Conservation (phyloP, 805 yeast genomes). For the Ogataea pilisensis region DNA sequence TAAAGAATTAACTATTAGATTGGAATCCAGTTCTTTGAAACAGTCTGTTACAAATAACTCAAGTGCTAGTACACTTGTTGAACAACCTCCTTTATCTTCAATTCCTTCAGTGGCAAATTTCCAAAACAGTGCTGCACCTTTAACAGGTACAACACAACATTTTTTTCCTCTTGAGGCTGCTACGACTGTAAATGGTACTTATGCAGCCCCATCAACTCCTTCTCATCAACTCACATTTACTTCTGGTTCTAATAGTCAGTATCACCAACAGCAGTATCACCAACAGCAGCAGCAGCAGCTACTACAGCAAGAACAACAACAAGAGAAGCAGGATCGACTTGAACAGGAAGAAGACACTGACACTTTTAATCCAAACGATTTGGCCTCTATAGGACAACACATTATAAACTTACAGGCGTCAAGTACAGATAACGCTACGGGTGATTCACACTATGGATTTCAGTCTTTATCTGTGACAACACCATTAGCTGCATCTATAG, state of each 20-base stretch:
- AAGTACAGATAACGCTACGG: constrained; percentile 4
- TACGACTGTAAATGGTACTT: no score
- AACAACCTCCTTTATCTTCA: constrained; percentile 33
- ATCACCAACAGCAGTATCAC: background rate
- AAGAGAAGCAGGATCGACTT: background rate
- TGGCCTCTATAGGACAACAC: constrained; percentile 22
- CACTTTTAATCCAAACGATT: constrained; percentile 2
- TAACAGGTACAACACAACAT: constrained; percentile 13
- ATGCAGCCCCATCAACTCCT: no score
- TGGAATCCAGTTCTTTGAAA: constrained; percentile 60
- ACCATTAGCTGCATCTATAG: constrained; percentile 33
- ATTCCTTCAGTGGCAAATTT: constrained; percentile 34
- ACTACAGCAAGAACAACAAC: constrained; percentile 3
- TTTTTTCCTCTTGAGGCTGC: constrained; percentile 7
- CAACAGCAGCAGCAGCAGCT: constrained; percentile 1
- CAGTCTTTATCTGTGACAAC: constrained; percentile 29
- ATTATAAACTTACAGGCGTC: constrained; percentile 18
- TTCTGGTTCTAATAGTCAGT: background rate
- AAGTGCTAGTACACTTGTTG: constrained; percentile 16
- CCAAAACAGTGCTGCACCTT: constrained; percentile 14
- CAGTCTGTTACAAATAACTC: constrained; percentile 23
- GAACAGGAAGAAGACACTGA: background rate
- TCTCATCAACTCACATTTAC: background rate
- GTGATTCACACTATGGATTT: constrained; percentile 7
- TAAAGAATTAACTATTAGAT: constrained; percentile 83